These are phyloP conservation scores for Capsicum chinense DNA, from an alignment of 257 asterid genomes.

Conservation along the genomic window DNA sequence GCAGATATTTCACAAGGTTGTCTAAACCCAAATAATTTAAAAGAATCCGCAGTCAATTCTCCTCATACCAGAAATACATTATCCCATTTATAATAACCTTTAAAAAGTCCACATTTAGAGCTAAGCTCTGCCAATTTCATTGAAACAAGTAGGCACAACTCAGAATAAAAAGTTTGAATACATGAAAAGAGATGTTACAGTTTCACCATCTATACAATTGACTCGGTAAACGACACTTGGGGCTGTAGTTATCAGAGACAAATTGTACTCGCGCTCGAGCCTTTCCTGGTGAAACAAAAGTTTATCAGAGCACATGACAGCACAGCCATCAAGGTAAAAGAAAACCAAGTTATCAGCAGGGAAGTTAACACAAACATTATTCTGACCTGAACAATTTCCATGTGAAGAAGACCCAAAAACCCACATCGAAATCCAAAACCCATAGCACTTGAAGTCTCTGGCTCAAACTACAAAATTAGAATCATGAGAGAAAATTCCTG, in stretches of 20 bases:
- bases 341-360: constrained; percentile 31
- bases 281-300: constrained; percentile 79
- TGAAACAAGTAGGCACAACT: constrained; percentile 17
- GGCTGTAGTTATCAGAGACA: constrained; percentile 90
- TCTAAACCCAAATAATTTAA: not conserved
- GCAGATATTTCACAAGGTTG: not conserved
- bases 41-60: not conserved
- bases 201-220: constrained; percentile 73
- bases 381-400: constrained; percentile 98
- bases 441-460: constrained; percentile 98
- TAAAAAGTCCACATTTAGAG: not conserved
- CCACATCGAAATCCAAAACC: constrained; percentile 99
- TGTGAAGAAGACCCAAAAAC: constrained; percentile 96
- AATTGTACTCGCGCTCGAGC: constrained; percentile 95
- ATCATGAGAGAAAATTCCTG: not conserved
- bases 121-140: constrained; percentile 14
- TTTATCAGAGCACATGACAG: constrained; percentile 26
- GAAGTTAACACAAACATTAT: constrained; percentile 25
- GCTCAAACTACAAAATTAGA: constrained; percentile 66
- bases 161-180: constrained; percentile 32
- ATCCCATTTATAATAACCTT: not conserved
- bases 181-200: constrained; percentile 67
- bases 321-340: constrained; percentile 31
- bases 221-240: constrained; percentile 97
- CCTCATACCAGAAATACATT: not conserved